Evolutionary conservation across 2,329 filamentous ascomycete genomes (phyloP), one percentile per base, ranked within the genome.

Genomic region (Zalaria sp.): DNA sequence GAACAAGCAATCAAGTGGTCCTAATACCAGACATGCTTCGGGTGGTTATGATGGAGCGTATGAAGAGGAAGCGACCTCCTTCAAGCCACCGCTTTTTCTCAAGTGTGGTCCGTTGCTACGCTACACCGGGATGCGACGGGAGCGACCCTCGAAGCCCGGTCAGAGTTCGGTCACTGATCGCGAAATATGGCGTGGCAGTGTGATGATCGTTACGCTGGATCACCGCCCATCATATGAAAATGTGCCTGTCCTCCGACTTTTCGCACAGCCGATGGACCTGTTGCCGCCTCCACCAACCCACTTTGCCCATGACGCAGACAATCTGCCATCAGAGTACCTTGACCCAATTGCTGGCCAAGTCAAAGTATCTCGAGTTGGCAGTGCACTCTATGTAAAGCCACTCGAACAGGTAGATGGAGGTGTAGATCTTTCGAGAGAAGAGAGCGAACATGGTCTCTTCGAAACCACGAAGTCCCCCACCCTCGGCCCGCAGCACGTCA

Each of bases 181-280:
- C 40, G 85, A 94, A 52, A 78, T 89, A 18, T 98, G 91, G 91
- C 77, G 88, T 58, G 91, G 91, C 4, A 93, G 79, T 46, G 73
- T 96, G 43, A 87, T 98, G 85, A 94, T 98, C 52, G 87, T 98
- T 25, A 96, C 91, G 0, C 73, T 79, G 40, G 89, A 98, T 55
- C 72, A 76, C 2, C 75, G 81, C 34, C 96, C 89, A 2, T 83
- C 81, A 1, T 94, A 95, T 55, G 79, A 85, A 38, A 73, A 73
- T n/a, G 60, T 66, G 0, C 91, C 91, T 3, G 83, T 74, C 0
- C 65, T 98, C 48, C 75, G 88, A 35, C 62, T 98, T 3, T 98
- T 96, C 58, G 78, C 81, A 5, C 88, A 95, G 55, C 82, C 86
- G 1, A 81, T 89, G 59, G 82, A 88, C 47, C 66, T 94, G 11